phyloP scores from a whole-genome alignment of 2,329 filamentous ascomycete species.

The Diaporthe citrichinensis region DNA sequence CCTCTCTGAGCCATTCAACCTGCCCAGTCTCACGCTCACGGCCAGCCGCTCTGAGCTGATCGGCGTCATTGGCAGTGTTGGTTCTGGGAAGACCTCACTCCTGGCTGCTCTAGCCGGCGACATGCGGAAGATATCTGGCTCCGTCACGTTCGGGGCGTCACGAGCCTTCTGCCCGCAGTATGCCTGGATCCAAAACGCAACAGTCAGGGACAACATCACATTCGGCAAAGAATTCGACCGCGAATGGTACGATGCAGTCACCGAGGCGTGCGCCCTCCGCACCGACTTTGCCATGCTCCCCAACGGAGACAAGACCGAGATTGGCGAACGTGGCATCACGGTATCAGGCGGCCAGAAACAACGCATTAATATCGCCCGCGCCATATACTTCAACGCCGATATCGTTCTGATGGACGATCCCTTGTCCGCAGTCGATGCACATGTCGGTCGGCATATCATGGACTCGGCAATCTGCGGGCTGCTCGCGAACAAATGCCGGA shows the following conservation, averaged over 20 bases:
- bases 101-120: conserved; percentile 92
- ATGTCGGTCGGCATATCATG: conserved; percentile 64
- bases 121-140: conserved; percentile 86
- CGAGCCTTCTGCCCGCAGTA: conserved; percentile 96
- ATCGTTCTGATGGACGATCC: conserved; percentile 53
- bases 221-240: conserved; percentile 86
- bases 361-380: conserved; percentile 91
- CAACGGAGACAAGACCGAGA: conserved; percentile 88
- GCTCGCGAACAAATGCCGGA: conserved; percentile 74
- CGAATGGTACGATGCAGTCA: conserved; percentile 86
- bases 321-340: conserved; percentile 95
- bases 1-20: conserved; percentile 76
- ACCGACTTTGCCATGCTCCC: conserved; percentile 94
- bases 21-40: conserved; percentile 76
- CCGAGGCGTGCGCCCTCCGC: conserved; percentile 86
- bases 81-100: conserved; percentile 90
- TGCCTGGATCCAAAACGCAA: conserved; percentile 96
- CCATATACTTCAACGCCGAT: conserved; percentile 54
- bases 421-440: conserved; percentile 52
- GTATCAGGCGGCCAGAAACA: conserved; percentile 97
- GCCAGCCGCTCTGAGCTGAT: conserved; percentile 83
- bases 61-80: conserved; percentile 88
- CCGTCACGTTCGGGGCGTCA: conserved; percentile 81
- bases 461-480: conserved; percentile 79
- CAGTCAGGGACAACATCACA: conserved; percentile 88